Base-by-base conservation (phyloP, 805 yeast species). In the Yamadazyma olivae region DNA sequence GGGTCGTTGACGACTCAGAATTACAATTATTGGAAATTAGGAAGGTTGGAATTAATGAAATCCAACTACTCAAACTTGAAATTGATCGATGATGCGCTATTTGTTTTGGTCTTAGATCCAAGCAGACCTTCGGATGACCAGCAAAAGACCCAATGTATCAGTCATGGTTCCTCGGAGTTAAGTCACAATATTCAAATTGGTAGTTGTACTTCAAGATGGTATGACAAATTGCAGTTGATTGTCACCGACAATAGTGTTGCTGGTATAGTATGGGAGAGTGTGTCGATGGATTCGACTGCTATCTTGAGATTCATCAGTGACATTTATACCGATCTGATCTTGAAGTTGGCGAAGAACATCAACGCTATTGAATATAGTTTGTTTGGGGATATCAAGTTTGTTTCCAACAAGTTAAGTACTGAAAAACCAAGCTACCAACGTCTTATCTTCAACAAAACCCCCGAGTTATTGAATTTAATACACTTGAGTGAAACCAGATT, bases 211-310 rank as follows among this genome's bases (percentile, higher is more conserved):
- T 73, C 75, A 31, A 57, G 82, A 37, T 76, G 79, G 74, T 77
- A 77, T 49, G 82, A 77, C 51, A 77, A 77, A 46, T 56, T 77
- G 36, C 79, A 76, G 48, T 52, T 77, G 33, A 63, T 77, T 13
- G 70, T 77, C 7, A 73, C 81, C 3, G 59, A 64, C 27, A 77
- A 77, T 51, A 70, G 81, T 0, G 77, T 74, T 16, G 80, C 79
- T 1, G 82, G 81, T 3, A 65, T 77, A 33, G 75, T 74, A 15
- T 77, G 80, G 74, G 81, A 78, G 44, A 70, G 76, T 9, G 64
- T 77, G 2, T 66, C 75, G 16, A 74, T 75, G 73, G 82, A 77
- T 51, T 70, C 76, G 33, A 77, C 81, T 3, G 72, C 80, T 2
- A 78, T 76, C 27, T 56, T 77, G 39, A 54, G 82, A 32, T 77